phyloP scores from a whole-genome alignment of 305 asterid genomes.

The Withania somnifera region DNA sequence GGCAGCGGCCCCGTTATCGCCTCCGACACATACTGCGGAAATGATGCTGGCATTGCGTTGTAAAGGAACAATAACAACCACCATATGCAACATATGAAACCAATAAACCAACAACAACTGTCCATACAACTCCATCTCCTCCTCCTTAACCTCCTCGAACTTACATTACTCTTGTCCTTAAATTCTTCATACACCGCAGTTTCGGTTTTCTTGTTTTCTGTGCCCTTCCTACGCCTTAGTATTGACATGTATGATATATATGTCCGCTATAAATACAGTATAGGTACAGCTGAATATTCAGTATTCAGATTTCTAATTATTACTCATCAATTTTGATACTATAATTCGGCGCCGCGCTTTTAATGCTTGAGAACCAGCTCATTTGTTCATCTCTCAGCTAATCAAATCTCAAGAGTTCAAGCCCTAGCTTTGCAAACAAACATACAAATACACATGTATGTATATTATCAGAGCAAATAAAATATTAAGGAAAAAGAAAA shows the following conservation, averaged over 20 bases:
- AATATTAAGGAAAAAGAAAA: not conserved
- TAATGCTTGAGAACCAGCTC: not conserved
- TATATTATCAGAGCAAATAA: not conserved
- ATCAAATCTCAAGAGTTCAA: not conserved
- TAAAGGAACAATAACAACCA: conserved; percentile 60
- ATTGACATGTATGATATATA: conserved; percentile 12
- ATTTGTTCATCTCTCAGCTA: not conserved
- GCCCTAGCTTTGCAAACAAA: not conserved
- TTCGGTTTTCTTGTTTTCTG: conserved; percentile 19
- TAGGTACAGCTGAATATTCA: not conserved
- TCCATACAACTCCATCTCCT: conserved; percentile 52
- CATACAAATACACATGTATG: not conserved
- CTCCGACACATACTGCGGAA: conserved; percentile 80
- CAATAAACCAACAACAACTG: conserved; percentile 72
- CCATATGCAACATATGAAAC: conserved; percentile 69
- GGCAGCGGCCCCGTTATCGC: conserved; percentile 69
- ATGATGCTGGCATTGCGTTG: conserved; percentile 67
- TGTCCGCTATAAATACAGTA: not conserved
- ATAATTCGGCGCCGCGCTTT: not conserved
- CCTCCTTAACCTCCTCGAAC: conserved; percentile 15
- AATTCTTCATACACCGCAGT: conserved; percentile 15
- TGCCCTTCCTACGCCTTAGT: conserved; percentile 50
- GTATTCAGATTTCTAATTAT: not conserved
- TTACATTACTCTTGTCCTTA: conserved; percentile 9
- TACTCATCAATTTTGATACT: not conserved